Evolutionary conservation across 257 asterid species (phyloP), one percentile per base, ranked within the genome.

Genomic region (Nyctanthes arbortristis): DNA sequence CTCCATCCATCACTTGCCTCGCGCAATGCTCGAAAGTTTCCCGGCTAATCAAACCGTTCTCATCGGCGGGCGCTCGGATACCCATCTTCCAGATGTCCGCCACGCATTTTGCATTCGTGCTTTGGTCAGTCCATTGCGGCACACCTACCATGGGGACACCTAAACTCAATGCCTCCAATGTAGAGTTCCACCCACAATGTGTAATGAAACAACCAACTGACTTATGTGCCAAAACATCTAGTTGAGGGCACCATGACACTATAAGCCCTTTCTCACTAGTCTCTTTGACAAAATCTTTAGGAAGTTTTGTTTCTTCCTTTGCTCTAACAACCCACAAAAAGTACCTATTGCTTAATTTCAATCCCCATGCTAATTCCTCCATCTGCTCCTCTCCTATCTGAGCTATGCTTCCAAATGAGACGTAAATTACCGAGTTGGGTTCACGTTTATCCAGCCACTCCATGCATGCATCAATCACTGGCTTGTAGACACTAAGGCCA

Each of bases 111-210:
- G 84, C 54, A 9, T 79, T 79, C 16, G 79, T 80, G 12, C 61
- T 39, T 56, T 80, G 84, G 25, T 80, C 84, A 0, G 64, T 76
- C 84, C 81, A 80, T 34, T 68, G 81, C 1, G 84, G 81, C 30
- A 80, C 37, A 4, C 60, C 79, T 55, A 80, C 81, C 84, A 80
- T 65, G 1, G 81, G 81, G 29, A 80, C 81, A 7, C 84, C 84
- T 35, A 72, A 8, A 31, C 84, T 67, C 52, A 75, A 32, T 32
- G 81, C 76, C 61, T 79, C 84, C 52, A 79, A 16, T 5, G 76
- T 79, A 36, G 84, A 80, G 13, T 80, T 80, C 81, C 84, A 80
- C 28, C 84, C 84, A 28, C 77, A 76, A 32, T 79, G 84, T 4
- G 84, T 75, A 3, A 79, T 30, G 28, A 79, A 75, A 25, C 84